Percentiles rank a stretch among this genome's conserved stretches.
Evolutionary conservation across 2,329 filamentous ascomycete genomes (phyloP).

Genomic region (Knufia fluminis): DNA sequence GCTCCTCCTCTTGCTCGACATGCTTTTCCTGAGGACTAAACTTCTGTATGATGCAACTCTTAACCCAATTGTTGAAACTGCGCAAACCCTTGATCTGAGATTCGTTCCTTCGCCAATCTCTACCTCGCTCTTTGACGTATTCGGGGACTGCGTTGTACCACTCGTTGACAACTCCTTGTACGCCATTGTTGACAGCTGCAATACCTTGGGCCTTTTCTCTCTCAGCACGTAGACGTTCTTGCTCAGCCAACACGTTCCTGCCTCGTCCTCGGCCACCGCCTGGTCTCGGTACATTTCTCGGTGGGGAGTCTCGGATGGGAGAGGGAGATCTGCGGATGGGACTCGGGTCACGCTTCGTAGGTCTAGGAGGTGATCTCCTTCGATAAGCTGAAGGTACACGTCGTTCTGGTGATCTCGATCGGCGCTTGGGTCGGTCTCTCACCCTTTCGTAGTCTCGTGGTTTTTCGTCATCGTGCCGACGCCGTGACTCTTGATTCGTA

Average conservation of each 20-base stretch:
- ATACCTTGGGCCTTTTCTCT: constrained; percentile 29
- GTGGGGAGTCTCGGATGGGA: constrained; percentile 32
- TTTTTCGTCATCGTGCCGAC: constrained; percentile 13
- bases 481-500: constrained; percentile 23
- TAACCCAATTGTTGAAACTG: constrained; percentile 98
- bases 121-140: constrained; percentile 78
- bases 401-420: constrained; percentile 19
- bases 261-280: constrained; percentile 39
- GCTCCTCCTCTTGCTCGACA: constrained; percentile 36
- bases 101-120: constrained; percentile 89
- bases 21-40: constrained; percentile 71
- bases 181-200: constrained; percentile 43
- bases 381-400: constrained; percentile 11
- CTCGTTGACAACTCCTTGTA: constrained; percentile 78
- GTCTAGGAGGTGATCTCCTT: constrained; percentile 24
- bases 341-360: constrained; percentile 29
- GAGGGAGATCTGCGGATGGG: constrained; percentile 30
- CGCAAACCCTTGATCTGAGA: constrained; percentile 91
- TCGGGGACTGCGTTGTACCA: constrained; percentile 97
- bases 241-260: constrained; percentile 34
- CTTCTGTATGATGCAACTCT: constrained; percentile 93
- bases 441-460: constrained; percentile 15
- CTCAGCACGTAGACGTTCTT: constrained; percentile 30
- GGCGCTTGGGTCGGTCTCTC: constrained; percentile 24
- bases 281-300: constrained; percentile 35